phyloP scores from a whole-genome alignment of 2,329 filamentous ascomycete genomes.

The Fusarium nodosum region DNA sequence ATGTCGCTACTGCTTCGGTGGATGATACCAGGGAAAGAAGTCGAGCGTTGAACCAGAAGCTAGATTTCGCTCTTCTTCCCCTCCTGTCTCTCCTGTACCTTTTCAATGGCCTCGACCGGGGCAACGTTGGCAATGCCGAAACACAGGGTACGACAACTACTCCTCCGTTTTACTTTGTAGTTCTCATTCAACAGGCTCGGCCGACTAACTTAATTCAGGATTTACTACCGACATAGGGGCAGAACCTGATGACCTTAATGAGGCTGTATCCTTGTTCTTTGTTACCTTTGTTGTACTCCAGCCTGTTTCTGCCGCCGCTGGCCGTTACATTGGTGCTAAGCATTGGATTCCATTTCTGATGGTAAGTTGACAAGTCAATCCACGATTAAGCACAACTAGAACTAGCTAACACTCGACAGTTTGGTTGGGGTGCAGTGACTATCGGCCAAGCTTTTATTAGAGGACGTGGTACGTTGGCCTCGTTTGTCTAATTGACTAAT shows the following conservation, averaged over 20 bases:
- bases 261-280: slow-evolving; percentile 50
- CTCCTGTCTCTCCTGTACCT: slow-evolving; percentile 58
- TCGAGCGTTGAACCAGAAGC: slow-evolving; percentile 52
- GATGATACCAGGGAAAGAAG: slow-evolving; percentile 27
- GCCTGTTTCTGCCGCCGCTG: slow-evolving; percentile 46
- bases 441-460: slow-evolving; percentile 48
- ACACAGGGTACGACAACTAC: slow-evolving; percentile 51
- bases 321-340: slow-evolving; percentile 47
- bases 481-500: background rate
- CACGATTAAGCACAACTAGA: background rate
- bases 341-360: slow-evolving; percentile 50
- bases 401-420: slow-evolving; percentile 36
- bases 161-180: background rate
- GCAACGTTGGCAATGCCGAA: slow-evolving; percentile 59
- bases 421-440: slow-evolving; percentile 48
- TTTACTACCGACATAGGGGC: slow-evolving; percentile 49
- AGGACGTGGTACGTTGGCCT: slow-evolving; percentile 41
- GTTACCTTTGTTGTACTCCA: slow-evolving; percentile 49
- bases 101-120: slow-evolving; percentile 58
- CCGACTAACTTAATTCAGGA: slow-evolving; percentile 26
- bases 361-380: slow-evolving; percentile 28
- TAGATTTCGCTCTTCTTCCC: slow-evolving; percentile 56
- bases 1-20: slow-evolving; percentile 8
- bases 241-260: slow-evolving; percentile 47
- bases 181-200: background rate